Evolutionary conservation across 148 eudicot genomes (phyloP), one percentile per base, ranked within the genome.

Genomic region (Camellia japonica): DNA sequence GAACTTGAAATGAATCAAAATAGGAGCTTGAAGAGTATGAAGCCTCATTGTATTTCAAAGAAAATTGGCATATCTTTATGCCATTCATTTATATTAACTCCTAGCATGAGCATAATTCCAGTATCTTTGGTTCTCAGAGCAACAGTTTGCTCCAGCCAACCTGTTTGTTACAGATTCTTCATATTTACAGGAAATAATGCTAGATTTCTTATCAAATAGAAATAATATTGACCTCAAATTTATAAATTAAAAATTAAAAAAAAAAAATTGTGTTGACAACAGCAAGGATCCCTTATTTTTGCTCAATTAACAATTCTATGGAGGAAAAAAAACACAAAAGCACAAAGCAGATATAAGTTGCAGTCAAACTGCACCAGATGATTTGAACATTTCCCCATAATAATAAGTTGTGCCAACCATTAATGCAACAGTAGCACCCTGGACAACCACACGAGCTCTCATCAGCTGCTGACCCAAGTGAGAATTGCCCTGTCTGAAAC

Each of bases 371-470:
- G 38, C 38, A 30, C 38, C 38, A 30, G 38, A 65, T 41, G 69
- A 23, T 58, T 74, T 11, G 77, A 89, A 86, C 75, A 74, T 88
- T n/a, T 93, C 95, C 18, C 97, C 99, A 46, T 90, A 93, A 77
- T 92, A 93, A 83, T 80, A 80, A 71, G 98, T 97, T 4, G 94
- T 88, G 66, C 97, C 93, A 19, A 92, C 93, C 97, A 95, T 93
- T 14, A 93, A 82, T 19, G 97, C 97, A 68, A 96, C 99, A 0
- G 99, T 96, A n/a, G 91, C 97, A 70, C 98, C 99, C 87, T 96
- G 99, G 49, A 83, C 95, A 16, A 91, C 86, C 42, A 96, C 99
- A 66, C 97, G 97, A 70, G 99, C 97, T 83, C 99, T 85, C 99
- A 96, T 93, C 64, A 96, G 87, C 86, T 82, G 91, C 84, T 96